Evolutionary conservation across 78 protist species (phyloP), one percentile per base, ranked within the genome.

Genomic region (Monosiga brevicollis): DNA sequence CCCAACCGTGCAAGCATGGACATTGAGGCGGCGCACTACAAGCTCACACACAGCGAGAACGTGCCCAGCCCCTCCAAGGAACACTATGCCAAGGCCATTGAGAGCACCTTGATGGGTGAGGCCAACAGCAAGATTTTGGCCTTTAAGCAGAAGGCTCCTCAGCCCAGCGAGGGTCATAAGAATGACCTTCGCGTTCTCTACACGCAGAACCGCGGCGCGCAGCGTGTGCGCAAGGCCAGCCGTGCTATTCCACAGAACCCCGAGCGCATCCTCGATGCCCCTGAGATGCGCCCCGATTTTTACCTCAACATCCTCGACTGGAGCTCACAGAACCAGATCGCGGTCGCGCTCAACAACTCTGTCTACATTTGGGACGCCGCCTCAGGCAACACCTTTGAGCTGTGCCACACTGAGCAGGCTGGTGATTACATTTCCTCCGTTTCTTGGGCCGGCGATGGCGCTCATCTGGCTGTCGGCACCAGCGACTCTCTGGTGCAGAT

Each of bases 281-380:
- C 98, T 40, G 98, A 91, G 40, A 75, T 97, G 29, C 80, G 81
- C 26, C 99, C 97, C 76, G 99, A 99, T 90, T 99, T 83, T 84
- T 98, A 98, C 87, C 86, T 97, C 55, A 98, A 99, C 89, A 89
- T 97, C 20, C 87, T 99, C n/a, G 99, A 98, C 89, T 99, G 99
- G 99, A 39, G 81, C 83, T 2, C 81, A 40, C 38, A 80, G 43
- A 94, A 95, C 87, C 9, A 26, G 25, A 73, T 89, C 37, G 98
- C 99, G 23, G 97, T 99, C 40, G 99, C 97, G 20, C 95, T 99
- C 20, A 94, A 93, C 70, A 79, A 84, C 73, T 6, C 15, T 6
- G 97, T 95, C 32, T 99, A 96, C 89, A 89, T 99, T 35, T 99
- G 98, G 99, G 94, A 96, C 89, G 97, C 99, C 26, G 73, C 82